Evolutionary conservation across 2,329 filamentous ascomycete genomes (phyloP).

Genomic region (Claviceps monticola): DNA sequence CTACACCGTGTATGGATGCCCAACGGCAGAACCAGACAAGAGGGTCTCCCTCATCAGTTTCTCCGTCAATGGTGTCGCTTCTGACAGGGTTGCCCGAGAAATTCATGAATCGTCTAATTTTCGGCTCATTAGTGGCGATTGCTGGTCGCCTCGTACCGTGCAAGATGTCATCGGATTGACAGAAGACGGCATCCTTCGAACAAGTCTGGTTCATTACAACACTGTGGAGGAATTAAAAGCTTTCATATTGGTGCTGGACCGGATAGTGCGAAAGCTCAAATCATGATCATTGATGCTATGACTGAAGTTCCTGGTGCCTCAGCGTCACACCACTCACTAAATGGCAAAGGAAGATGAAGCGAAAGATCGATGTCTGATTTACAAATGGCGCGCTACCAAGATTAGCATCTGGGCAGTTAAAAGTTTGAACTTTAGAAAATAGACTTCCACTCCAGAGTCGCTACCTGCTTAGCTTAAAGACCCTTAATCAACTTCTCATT

Average conservation of each 20-base stretch:
- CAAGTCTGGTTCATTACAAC: slow-evolving; percentile 63
- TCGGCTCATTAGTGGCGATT: slow-evolving; percentile 53
- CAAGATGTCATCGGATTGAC: slow-evolving; percentile 44
- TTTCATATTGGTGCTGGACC: not conserved
- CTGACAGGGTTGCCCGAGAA: slow-evolving; percentile 44
- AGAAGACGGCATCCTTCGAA: slow-evolving; percentile 47
- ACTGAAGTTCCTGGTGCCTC: not conserved
- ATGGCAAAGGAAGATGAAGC: no score
- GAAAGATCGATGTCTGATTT: no score
- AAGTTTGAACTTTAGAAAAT: no score
- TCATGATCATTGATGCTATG: not conserved
- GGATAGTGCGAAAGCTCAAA: not conserved
- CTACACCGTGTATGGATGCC: slow-evolving; percentile 12
- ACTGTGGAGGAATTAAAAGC: slow-evolving; percentile 21
- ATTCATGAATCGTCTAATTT: slow-evolving; percentile 45
- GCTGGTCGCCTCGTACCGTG: slow-evolving; percentile 52
- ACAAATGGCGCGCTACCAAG: no score
- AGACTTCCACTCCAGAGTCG: no score
- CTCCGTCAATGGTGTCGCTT: slow-evolving; percentile 40
- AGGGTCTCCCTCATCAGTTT: slow-evolving; percentile 58
- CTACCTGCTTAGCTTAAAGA: no score
- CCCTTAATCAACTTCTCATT: no score
- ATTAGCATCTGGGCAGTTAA: no score
- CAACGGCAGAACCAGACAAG: slow-evolving; percentile 11
- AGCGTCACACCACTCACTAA: not conserved